Base-by-base conservation (phyloP, 306 rosid genomes). In the Cucumis melo region DNA sequence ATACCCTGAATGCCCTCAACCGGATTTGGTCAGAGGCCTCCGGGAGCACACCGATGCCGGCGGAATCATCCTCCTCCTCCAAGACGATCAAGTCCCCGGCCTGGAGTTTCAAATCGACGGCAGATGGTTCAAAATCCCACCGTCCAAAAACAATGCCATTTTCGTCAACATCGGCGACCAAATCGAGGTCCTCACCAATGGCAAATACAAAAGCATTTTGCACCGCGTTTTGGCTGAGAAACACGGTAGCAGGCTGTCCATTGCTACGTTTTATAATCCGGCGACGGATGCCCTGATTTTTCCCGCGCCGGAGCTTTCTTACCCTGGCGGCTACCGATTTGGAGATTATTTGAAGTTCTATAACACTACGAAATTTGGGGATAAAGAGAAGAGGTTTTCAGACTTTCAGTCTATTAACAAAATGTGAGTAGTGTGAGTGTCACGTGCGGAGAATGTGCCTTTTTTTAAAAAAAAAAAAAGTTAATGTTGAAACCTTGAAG, bases 1-100 rank as follows among this genome's bases (percentile, higher is more conserved):
- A 59, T 93, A 93, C 79, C 96, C 98, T 15, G 67, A 88, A 20
- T 88, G 90, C 75, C 90, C 91, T 23, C 78, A 75, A 0, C 97
- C 96, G 71, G 91, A 87, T 50, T 55, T 71, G 2, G 97, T 93
- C 44, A 87, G 92, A 81, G 98, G 98, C 23, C 90, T 93, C 1
- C 82, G 98, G 60, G 98, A 91, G 78, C 97, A 91, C 86, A 91
- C 97, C 13, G 98, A 93, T 80, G 98, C 97, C 4, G 98, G 98
- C 66, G 98, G 98, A 12, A 93, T 93, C 65, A 91, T 93, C 48
- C 85, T 93, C n/a, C 59, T 93, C 65, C 97, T 93, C 15, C 98
- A 93, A 81, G 98, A 93, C 78, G 97, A 93, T 77, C 77, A 84
- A 79, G 89, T 93, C 3, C 97, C 97, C 0, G 98, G 98, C 9